phyloP scores from a whole-genome alignment of 805 yeast genomes.

The Candida ipomoeae region DNA sequence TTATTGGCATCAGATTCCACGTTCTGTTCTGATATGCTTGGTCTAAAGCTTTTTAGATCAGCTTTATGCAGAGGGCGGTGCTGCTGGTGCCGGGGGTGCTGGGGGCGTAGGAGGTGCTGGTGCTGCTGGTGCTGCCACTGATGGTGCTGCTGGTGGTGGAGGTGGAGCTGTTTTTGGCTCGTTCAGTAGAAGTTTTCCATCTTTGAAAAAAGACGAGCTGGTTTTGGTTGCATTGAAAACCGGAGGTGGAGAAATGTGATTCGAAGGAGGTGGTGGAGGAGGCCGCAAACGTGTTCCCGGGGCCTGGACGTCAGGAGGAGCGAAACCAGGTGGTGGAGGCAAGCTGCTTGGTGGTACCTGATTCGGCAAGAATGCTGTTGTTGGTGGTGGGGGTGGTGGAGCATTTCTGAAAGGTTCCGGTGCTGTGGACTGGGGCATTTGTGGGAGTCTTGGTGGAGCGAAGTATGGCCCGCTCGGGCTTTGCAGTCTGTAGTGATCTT shows the following conservation, averaged over 20 bases:
- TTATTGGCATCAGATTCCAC: too few species aligned
- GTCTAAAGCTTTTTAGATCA: background rate
- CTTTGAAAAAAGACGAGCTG: conserved; percentile 1
- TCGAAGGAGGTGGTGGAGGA: conserved; percentile 4
- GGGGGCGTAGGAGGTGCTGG: conserved; percentile 20
- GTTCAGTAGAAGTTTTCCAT: background rate
- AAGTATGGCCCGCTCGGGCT: background rate
- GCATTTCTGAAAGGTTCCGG: background rate
- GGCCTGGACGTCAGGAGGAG: conserved; percentile 6
- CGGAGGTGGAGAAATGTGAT: background rate
- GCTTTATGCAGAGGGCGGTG: conserved; percentile 6
- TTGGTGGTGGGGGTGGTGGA: conserved; percentile 5
- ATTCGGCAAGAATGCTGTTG: background rate
- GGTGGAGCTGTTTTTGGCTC: background rate
- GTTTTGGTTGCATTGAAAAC: background rate
- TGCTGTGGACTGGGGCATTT: background rate
- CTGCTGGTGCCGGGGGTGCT: conserved; percentile 21
- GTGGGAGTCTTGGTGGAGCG: background rate
- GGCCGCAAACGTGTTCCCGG: conserved; percentile 1
- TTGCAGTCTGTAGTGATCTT: background rate
- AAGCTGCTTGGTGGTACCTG: conserved; percentile 4
- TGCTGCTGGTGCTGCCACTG: conserved; percentile 14
- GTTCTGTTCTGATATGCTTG: background rate
- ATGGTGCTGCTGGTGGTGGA: conserved; percentile 17
- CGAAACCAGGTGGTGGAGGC: conserved; percentile 15